Base-by-base conservation (phyloP, 371 early-diverging fungal genomes). In the Mucor indicus region DNA sequence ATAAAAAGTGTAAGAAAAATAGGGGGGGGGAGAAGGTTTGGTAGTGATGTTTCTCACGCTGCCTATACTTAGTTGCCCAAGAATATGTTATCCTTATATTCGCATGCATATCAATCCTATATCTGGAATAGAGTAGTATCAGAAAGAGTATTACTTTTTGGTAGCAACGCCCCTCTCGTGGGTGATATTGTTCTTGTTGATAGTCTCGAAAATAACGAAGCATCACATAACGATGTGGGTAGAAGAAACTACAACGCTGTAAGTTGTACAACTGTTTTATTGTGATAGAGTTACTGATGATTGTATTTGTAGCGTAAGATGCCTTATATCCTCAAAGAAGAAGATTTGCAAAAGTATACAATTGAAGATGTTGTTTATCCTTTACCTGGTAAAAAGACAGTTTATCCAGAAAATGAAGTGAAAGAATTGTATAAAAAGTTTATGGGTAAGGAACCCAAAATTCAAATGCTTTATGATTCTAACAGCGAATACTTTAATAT, bases 71-170 rank as follows among this genome's bases (percentile, higher is more conserved):
- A 83, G 74, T 79, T 97, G 23, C 95, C 96, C 20, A 80, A 92
- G 48, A 89, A 91, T 61, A 75, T 96, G 66, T 60, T 89, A 17
- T 67, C 86, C 50, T 88, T 99, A 84, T 99, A 99, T 68, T 73
- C 92, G 21, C 99, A 99, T 71, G 91, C 98, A 4, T 98, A 96
- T 57, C 99, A 99, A 73, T 94, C 95, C 29, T 91, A 78, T 55
- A 72, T 98, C 19, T 99, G 98, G 95, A 99, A 99, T 71, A 62
- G 79, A 17, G 84, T 87, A 15, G 92, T 89, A 3, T 83, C 90
- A 30, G 82, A 86, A 57, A 80, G 98, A 13, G 63, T 94, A 22
- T 65, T 71, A 11, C 52, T 77, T 27, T 90, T 80, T 60, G 98
- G 98, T 12, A 50, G 56, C 12, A 60, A 51, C 9, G 75, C 64